A percentile compares a stretch with the other conserved stretches of the same genome.
phyloP scores from a whole-genome alignment of 140 eudicot genomes.

The Flaveria floridana region DNA sequence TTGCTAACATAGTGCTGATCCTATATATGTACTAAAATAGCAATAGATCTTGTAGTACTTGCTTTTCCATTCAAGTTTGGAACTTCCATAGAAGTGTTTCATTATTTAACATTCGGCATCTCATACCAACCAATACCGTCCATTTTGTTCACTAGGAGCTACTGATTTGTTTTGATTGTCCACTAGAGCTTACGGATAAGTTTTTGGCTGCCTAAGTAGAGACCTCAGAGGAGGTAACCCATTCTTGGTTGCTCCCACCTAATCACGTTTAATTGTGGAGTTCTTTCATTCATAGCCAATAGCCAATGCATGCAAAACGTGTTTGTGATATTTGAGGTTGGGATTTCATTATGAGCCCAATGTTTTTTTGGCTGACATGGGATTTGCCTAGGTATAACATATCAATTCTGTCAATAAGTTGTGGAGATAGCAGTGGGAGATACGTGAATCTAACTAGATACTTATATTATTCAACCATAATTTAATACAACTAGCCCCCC shows the following conservation, averaged over 20 bases:
- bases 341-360: neutral
- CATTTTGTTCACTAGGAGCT: neutral
- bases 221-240: neutral
- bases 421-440: conserved; percentile 1
- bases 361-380: neutral
- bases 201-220: neutral
- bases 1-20: neutral
- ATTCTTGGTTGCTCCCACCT: neutral
- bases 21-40: neutral
- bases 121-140: neutral
- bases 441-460: conserved; percentile 4
- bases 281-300: too few species aligned
- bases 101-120: neutral
- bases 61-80: neutral
- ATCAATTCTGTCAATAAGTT: neutral
- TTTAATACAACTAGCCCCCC: neutral
- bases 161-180: too few species aligned
- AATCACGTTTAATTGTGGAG: too few species aligned
- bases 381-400: neutral
- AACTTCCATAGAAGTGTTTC: neutral
- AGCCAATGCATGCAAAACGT: too few species aligned
- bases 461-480: conserved; percentile 6
- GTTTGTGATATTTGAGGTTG: too few species aligned
- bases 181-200: neutral
- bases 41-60: neutral